A percentile compares a stretch with the other conserved stretches of the same genome.
Evolutionary conservation across 2,329 filamentous ascomycete genomes (phyloP).

Genomic region (Cadophora gregata): DNA sequence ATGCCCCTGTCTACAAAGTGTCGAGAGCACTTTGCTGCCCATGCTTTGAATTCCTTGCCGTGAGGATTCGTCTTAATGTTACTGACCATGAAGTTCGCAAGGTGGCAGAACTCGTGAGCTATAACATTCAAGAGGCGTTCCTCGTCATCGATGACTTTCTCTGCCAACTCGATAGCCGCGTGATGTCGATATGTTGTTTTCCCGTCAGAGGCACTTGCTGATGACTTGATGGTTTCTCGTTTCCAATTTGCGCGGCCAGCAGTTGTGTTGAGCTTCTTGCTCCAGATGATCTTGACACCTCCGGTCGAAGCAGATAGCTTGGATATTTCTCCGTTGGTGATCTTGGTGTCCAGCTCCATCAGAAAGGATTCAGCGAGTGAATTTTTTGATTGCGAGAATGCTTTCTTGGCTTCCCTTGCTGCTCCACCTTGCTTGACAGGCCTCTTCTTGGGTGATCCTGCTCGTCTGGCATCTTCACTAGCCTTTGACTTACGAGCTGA

Average conservation of each 20-base stretch:
- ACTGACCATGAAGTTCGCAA: conserved; percentile 89
- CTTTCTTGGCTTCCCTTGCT: conserved; percentile 56
- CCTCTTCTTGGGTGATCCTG: conserved; percentile 40
- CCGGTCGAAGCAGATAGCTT: conserved; percentile 67
- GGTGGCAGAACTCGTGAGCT: conserved; percentile 96
- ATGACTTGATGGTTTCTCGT: conserved; percentile 57
- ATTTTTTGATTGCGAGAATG: conserved; percentile 68
- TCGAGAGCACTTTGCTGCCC: conserved; percentile 62
- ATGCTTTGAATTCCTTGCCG: conserved; percentile 82
- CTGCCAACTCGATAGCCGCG: conserved; percentile 84
- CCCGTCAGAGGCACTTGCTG: background rate
- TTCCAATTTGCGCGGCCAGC: conserved; percentile 79
- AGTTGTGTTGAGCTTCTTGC: conserved; percentile 78
- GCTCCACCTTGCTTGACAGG: conserved; percentile 46
- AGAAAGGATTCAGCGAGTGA: conserved; percentile 69
- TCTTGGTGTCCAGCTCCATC: conserved; percentile 67
- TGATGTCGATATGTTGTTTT: conserved; percentile 55
- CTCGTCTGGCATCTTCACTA: background rate
- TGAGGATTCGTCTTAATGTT: conserved; percentile 79
- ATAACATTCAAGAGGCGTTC: conserved; percentile 84
- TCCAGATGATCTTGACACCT: conserved; percentile 76
- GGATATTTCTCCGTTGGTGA: conserved; percentile 66
- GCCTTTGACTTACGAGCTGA: conserved; percentile 39
- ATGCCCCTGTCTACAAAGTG: conserved; percentile 69
- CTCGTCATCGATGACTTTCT: conserved; percentile 83